Base-by-base conservation (phyloP, 805 yeast genomes). In the Kuraishia capsulata region DNA sequence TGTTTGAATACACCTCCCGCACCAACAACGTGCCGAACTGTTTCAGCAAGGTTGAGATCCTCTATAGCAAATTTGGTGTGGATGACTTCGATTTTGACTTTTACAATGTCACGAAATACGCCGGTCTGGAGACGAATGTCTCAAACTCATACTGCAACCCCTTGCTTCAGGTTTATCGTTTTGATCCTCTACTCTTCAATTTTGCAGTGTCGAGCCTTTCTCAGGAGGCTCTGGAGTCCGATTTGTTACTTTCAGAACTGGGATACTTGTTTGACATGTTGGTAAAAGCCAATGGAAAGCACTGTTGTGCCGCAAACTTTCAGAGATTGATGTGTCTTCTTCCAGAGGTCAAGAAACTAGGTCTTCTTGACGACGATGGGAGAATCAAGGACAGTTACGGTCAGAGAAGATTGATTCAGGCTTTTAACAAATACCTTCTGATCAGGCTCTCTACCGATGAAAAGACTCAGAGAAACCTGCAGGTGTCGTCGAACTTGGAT, bases 261-360 rank as follows among this genome's bases (percentile, higher is more conserved):
- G 98, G 96, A 0, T 86, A 87, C 45, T 62, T 94, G 11, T 86
- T 77, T 59, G 97, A 94, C 52, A 90, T 92, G 98, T 71, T 90
- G 60, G 71, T 70, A 31, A 84, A 85, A 54, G 87, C 96, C 0
- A 61, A 71, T 11, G 92, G 95, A 0, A 71, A 73, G 29, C 85
- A 83, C 47, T 87, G 90, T 49, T 75, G 85, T 30, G 81, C 96
- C 0, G 67, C 88, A 2, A 92, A 92, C 53, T 87, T 90, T 51
- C 81, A 78, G 46, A 62, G 66, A 26, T 54, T 75, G 3, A 52
- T 82, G 30, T 62, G 67, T 8, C 54, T 68, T 1, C 54, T 66
- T 5, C 67, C 69, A 1, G 74, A 73, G 24, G 84, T 85, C 0
- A 52, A 60, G 16, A 61, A 63, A 3, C 52, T 71, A 23, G 80